Base-by-base conservation (phyloP, 139 green algal species). In the Chlorella sorokiniana region DNA sequence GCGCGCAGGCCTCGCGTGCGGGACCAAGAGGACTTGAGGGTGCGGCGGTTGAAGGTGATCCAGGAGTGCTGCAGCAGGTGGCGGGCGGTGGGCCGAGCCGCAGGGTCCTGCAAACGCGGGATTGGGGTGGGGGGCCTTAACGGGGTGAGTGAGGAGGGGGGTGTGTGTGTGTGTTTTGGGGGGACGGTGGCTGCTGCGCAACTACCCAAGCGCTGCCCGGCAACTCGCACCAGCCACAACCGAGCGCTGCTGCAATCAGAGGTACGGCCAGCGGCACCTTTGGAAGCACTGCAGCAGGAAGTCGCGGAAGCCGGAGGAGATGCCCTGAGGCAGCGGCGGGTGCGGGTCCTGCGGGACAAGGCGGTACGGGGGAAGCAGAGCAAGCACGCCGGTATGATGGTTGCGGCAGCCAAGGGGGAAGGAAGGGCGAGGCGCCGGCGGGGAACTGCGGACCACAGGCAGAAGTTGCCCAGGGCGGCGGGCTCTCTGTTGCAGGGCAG, bases 231-330 rank as follows among this genome's bases (percentile, higher is more conserved):
- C n/a, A n/a, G n/a, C n/a, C n/a, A n/a, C n/a, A 69, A 9, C 29
- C 8, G 62, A 41, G 62, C 62, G 14, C 27, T 29, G 29, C 35
- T n/a, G 14, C 64, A n/a, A 16, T 45, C 14, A 56, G 2, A n/a
- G 29, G 38, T 0, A 61, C 0, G 5, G 33, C 35, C 33, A 31
- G 11, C 85, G 10, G 62, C 90, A 90, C 93, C 99, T 99, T 41
- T 93, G 84, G 81, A 98, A 99, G 87, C 96, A 99, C 35, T 89
- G 81, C 25, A 91, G 65, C 68, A 99, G 86, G 79, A 99, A 98
- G 83, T 98, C 94, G n/a, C 89, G 67, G 68, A 92, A 84, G 69
- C 89, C 83, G 1, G 88, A 72, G 11, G 90, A 95, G 23, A 96
- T 87, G 41, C 78, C 81, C 18, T 95, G 87, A 6, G 96, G 96